These are phyloP conservation scores for Claviceps spartinae DNA, from an alignment of 2,329 filamentous ascomycete genomes.

Conservation along the genomic window DNA sequence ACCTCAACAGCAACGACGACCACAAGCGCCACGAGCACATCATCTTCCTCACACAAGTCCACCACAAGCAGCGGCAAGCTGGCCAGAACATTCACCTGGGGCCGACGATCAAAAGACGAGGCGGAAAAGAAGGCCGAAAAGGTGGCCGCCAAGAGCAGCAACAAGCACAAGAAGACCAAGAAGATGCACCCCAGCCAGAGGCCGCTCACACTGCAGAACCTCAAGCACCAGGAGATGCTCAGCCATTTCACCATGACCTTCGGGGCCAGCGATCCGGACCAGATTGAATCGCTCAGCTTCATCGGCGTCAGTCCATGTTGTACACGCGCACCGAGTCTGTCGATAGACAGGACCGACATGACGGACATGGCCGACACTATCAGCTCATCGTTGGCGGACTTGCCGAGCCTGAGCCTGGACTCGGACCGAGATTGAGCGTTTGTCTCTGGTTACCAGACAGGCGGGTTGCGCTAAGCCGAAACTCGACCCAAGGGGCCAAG, in stretches of 20 bases:
- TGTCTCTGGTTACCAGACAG: neutral
- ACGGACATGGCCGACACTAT: slow-evolving; percentile 12
- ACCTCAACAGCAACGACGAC: slow-evolving; percentile 10
- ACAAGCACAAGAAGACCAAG: slow-evolving; percentile 13
- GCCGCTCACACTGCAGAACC: slow-evolving; percentile 30
- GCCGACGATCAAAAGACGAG: slow-evolving; percentile 9
- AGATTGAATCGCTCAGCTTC: slow-evolving; percentile 21
- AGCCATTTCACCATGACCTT: slow-evolving; percentile 33
- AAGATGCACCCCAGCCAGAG: slow-evolving; percentile 29
- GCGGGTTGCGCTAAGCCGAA: neutral
- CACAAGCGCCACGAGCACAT: slow-evolving; percentile 15
- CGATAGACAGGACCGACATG: slow-evolving; percentile 13
- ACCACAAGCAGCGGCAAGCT: slow-evolving; percentile 16
- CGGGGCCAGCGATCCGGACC: slow-evolving; percentile 22
- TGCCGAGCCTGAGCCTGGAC: slow-evolving; percentile 6
- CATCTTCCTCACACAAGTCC: slow-evolving; percentile 17
- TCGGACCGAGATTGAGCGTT: slow-evolving; percentile 7
- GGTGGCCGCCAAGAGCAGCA: slow-evolving; percentile 5
- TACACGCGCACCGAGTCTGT: slow-evolving; percentile 25
- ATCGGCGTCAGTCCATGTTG: slow-evolving; percentile 31
- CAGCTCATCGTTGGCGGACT: slow-evolving; percentile 4
- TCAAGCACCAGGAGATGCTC: slow-evolving; percentile 33
- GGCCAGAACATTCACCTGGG: slow-evolving; percentile 19
- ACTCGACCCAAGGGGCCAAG: neutral
- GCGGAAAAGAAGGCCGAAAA: slow-evolving; percentile 7